Evolutionary conservation across 2,329 filamentous ascomycete species (phyloP), one percentile per base, ranked within the genome.

Genomic region (Xylariaceae sp.): DNA sequence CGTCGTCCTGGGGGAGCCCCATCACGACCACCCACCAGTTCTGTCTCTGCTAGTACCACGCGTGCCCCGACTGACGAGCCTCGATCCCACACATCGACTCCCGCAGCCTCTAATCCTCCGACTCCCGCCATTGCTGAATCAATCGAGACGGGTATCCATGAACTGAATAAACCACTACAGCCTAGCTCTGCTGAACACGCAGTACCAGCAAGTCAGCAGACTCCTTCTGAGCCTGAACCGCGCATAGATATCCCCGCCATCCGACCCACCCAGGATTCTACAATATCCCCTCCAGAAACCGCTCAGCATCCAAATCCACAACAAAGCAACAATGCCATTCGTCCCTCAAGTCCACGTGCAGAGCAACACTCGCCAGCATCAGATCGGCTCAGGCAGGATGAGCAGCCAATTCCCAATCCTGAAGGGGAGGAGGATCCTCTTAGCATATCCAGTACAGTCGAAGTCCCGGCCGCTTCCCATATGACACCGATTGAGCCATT

Each of bases 1-100:
- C 76, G 78, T 60, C 82, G 85, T 66, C 77, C 80, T 53, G 75
- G 78, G 57, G 75, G 77, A 59, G 73, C 75, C 50, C 69, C 75
- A 36, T 50, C 64, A 15, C 59, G 65, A 32, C 55, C 63, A 11
- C 16, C 60, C 46, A 45, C 64, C 8, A 51, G 60, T 20, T 52
- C 66, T 33, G 56, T 57, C 21, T 57, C 64, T 16, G 35, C 55
- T 8, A 59, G 49, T 15, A 58, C 63, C 18, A 65, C 64, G 3
- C 59, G 44, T 48, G 58, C 61, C 26, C 62, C 67, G 21, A 56
- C 64, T 16, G 40, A 61, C 37, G 64, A 69, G 30, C 41, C 57
- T 32, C 56, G 29, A 32, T 52, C 54, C 23, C 37, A 45, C n/a
- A 20, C 39, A 26, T 49, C 50, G 21, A 57, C 53, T 16, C 53